Evolutionary conservation across 192 early-diverging fungal genomes (phyloP), one percentile per base, ranked within the genome.

Genomic region (Mortierella hygrophila): DNA sequence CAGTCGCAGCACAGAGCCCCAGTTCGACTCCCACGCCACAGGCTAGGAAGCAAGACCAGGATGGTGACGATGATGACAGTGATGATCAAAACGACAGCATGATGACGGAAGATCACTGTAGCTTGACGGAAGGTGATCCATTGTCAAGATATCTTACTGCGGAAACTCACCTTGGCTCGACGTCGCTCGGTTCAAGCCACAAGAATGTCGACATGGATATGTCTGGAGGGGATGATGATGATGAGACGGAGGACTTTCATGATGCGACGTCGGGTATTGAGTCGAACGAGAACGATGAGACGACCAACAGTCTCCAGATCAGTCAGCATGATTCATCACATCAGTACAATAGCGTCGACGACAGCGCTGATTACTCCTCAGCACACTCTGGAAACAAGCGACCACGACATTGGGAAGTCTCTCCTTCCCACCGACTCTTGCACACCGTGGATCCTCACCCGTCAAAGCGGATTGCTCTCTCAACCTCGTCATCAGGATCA

Each of bases 181-280:
- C 23, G n/a, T 65, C 60, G n/a, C 13, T 10, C 3, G 29, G 23
- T 9, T 15, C 29, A 10, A 65, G 60, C 13, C 6, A 9, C 60
- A 65, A 75, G 1, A 52, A 75, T 47, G 65, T 44, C 6, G 74
- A 70, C 21, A 70, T 44, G 80, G 74, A 74, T 2, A 63, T 68
- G 16, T 15, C 29, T 8, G 11, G 26, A 11, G 29, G 11, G 11
- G 49, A 75, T 7, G 73, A 74, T 18, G 46, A 74, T 8, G 55
- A 44, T n/a, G 69, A 75, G 13, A 18, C 65, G 23, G 81, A 83
- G 18, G 26, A n/a, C n/a, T 83, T 83, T 23, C 77, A 83, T 65
- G 76, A 83, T 55, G 81, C 81, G 21, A 37, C 29, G 23, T 29
- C 29, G 13, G 60, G 60, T 65, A 29, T 65, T 15, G 60, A 65